Evolutionary conservation across 345 rosid genomes (phyloP), one percentile per base, ranked within the genome.

Genomic region (Abelmoschus esculentus): DNA sequence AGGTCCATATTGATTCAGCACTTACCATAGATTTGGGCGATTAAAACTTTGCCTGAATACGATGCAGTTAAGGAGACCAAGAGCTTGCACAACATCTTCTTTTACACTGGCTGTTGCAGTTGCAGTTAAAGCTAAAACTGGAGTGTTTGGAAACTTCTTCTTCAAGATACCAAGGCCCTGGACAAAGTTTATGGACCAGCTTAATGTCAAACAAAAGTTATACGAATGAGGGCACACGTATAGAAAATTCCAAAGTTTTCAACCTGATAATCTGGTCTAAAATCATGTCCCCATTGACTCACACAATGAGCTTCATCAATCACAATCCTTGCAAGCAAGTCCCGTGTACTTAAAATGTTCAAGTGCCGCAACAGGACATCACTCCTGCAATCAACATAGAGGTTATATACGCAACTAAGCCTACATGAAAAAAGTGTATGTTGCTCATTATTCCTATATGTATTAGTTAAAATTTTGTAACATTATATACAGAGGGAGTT

Each of bases 231-330:
- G 50, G 54, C 67, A 28, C 34, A 63, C 65, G 53, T 65, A 9
- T 49, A 53, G 67, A 52, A 77, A 56, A 74, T 70, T 54, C 52
- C 26, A 58, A 68, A 31, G 72, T 73, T 66, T 54, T 71, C 73
- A 83, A 95, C 99, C 99, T 90, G 96, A 81, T 95, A 95, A 80
- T 95, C 99, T 19, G 99, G 97, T 82, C 99, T 89, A 86, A 93
- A 93, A 81, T 93, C 99, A 82, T 93, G 99, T 47, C 99, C 99
- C 99, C 99, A 93, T 80, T 93, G 99, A 81, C 99, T 93, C 80
- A 93, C 97, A 75, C 99, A 93, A 63, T 93, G 99, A 70, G 99
- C 99, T 88, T 93, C 99, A 76, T 93, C 99, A 80, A 93, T 93
- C 60, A 93, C 99, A 80, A 93, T 87, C 84, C 99, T 87, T 59